These are phyloP conservation scores for Hyaloscypha finlandica DNA, from an alignment of 495 filamentous ascomycete genomes.

Conservation along the genomic window DNA sequence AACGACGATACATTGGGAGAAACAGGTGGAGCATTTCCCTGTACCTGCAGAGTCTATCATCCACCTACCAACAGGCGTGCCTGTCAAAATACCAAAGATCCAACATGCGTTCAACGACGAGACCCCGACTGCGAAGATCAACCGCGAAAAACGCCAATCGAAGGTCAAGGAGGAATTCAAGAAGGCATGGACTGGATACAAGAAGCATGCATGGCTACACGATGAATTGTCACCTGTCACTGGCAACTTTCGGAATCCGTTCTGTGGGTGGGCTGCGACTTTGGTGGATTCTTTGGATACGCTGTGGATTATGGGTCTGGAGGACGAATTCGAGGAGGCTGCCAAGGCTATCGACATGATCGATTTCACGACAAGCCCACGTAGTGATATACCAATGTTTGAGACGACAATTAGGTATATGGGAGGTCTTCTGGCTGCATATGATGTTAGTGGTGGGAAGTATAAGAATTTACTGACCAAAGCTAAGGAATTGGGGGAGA, in stretches of 20 bases:
- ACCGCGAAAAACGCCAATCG: slow-evolving; percentile 63
- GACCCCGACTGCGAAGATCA: slow-evolving; percentile 56
- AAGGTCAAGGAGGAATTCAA: slow-evolving; percentile 75
- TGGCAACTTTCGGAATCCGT: slow-evolving; percentile 67
- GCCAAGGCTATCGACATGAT: slow-evolving; percentile 74
- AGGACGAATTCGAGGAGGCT: slow-evolving; percentile 87
- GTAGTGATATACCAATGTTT: slow-evolving; percentile 71
- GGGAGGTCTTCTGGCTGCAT: slow-evolving; percentile 79
- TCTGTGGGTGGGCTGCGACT: slow-evolving; percentile 94
- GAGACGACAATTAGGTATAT: slow-evolving; percentile 89
- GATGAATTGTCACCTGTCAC: slow-evolving; percentile 80
- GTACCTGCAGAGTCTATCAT: slow-evolving; percentile 69
- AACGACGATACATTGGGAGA: slow-evolving; percentile 65
- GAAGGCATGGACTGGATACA: slow-evolving; percentile 84
- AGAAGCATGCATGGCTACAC: slow-evolving; percentile 75
- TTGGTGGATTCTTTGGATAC: slow-evolving; percentile 93
- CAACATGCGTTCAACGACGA: slow-evolving; percentile 73
- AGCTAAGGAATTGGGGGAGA: slow-evolving; percentile 82
- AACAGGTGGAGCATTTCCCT: slow-evolving; percentile 72
- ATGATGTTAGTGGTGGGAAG: slow-evolving; percentile 75
- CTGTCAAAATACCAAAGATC: slow-evolving; percentile 71
- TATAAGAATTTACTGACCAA: slow-evolving; percentile 77
- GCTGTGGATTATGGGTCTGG: slow-evolving; percentile 93
- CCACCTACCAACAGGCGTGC: slow-evolving; percentile 68
- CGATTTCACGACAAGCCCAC: slow-evolving; percentile 81